Conservation (phyloP, 345 rosid genomes). For the Camelina laxa region DNA sequence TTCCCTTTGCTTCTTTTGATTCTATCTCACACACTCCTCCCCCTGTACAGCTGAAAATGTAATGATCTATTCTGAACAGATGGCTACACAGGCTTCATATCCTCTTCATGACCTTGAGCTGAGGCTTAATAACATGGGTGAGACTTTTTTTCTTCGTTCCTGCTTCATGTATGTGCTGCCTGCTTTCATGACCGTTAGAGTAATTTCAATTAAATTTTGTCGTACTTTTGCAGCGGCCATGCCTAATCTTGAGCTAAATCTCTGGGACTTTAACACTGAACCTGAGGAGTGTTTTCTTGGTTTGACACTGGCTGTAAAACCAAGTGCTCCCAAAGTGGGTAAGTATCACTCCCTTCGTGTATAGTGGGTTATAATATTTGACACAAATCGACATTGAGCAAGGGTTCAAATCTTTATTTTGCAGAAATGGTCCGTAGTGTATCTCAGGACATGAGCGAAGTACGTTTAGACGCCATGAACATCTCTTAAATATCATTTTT, state of each 20-base stretch:
- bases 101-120: conserved; percentile 77
- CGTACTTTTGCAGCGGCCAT: conserved; percentile 53
- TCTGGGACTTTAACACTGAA: conserved; percentile 84
- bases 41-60: conserved; percentile 21
- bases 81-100: conserved; percentile 63
- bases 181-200: conserved; percentile 6
- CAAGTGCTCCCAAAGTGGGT: conserved; percentile 79
- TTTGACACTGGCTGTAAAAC: conserved; percentile 84
- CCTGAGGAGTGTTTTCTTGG: conserved; percentile 93
- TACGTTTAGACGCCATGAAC: conserved; percentile 45
- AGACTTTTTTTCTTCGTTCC: conserved; percentile 30
- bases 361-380: conserved; percentile 5
- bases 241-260: conserved; percentile 94
- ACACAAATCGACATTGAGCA: background rate
- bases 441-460: conserved; percentile 66
- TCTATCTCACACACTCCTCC: conserved; percentile 7
- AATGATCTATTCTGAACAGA: conserved; percentile 50
- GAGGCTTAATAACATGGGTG: conserved; percentile 75
- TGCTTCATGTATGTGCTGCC: background rate
- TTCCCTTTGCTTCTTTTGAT: conserved; percentile 1
- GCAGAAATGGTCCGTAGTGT: conserved; percentile 66
- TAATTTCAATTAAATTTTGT: background rate
- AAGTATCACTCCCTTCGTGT: conserved; percentile 31
- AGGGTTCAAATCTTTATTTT: conserved; percentile 13
- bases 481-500: background rate